These are phyloP conservation scores for Hordeum marinum DNA, from an alignment of 176 grass and related monocot genomes.

Conservation along the genomic window DNA sequence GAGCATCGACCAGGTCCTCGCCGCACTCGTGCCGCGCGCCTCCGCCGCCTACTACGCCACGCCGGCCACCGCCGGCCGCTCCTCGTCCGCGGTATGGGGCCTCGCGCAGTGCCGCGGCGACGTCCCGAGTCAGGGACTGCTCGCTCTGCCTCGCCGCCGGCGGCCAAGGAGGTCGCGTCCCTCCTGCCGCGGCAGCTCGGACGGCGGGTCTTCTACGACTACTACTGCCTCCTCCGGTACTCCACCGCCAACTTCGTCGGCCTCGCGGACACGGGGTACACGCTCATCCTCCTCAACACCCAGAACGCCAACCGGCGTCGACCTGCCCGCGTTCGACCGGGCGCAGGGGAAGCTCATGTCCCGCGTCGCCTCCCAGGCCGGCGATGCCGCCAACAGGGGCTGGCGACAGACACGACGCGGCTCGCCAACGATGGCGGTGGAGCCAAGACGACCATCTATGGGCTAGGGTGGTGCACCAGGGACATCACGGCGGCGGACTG, in stretches of 20 bases:
- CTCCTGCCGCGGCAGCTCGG: slow-evolving; percentile 26
- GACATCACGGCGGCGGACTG: slow-evolving; percentile 48
- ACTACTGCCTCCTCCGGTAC: slow-evolving; percentile 77
- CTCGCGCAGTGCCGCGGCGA: slow-evolving; percentile 83
- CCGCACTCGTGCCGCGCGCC: slow-evolving; percentile 38
- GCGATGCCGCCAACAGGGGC: neutral
- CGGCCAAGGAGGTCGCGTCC: neutral
- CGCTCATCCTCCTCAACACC: slow-evolving; percentile 55
- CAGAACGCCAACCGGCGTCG: slow-evolving; percentile 45
- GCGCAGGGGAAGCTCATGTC: slow-evolving; percentile 38
- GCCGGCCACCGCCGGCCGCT: slow-evolving; percentile 11
- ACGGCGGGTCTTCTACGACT: slow-evolving; percentile 75
- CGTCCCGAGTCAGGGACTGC: slow-evolving; percentile 42
- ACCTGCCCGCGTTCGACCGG: slow-evolving; percentile 45
- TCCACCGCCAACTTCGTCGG: slow-evolving; percentile 43
- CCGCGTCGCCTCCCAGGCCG: slow-evolving; percentile 25
- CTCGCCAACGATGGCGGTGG: neutral
- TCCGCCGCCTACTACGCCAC: slow-evolving; percentile 43
- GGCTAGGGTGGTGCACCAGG: slow-evolving; percentile 63
- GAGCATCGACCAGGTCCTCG: slow-evolving; percentile 51
- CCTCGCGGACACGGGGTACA: slow-evolving; percentile 47
- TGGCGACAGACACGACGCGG: slow-evolving; percentile 28
- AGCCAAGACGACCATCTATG: slow-evolving; percentile 47
- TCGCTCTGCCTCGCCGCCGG: slow-evolving; percentile 29
- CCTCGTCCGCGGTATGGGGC: slow-evolving; percentile 37